These are phyloP conservation scores for Rhodotorula sp. DNA, from an alignment of 1,284 basidiomycete genomes.

Conservation along the genomic window DNA sequence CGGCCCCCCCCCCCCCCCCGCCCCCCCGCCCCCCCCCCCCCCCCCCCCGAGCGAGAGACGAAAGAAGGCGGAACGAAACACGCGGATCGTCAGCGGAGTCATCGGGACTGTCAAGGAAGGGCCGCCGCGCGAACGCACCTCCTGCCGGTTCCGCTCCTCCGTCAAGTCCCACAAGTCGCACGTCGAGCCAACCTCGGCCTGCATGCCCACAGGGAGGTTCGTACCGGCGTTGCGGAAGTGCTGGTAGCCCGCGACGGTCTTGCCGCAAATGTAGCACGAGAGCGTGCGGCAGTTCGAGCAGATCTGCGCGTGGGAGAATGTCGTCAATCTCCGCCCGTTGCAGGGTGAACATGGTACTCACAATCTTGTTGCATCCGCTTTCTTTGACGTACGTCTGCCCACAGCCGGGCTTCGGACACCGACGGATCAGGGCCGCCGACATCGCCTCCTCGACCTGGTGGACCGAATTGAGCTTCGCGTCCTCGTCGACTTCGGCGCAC, in stretches of 20 bases:
- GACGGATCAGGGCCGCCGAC: slow-evolving; percentile 32
- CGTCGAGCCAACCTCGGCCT: neutral
- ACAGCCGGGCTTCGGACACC: slow-evolving; percentile 35
- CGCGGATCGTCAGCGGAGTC: neutral
- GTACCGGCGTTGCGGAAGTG: slow-evolving; percentile 37
- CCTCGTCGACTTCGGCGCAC: slow-evolving; percentile 40
- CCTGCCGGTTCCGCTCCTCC: slow-evolving; percentile 26
- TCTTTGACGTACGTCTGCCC: slow-evolving; percentile 39
- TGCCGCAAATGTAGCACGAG: slow-evolving; percentile 36
- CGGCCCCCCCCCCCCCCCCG: no score
- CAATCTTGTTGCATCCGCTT: slow-evolving; percentile 23
- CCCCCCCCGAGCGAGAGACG: neutral
- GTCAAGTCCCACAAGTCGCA: slow-evolving; percentile 39
- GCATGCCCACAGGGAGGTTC: slow-evolving; percentile 7
- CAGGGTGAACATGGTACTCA: no score
- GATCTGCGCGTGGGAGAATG: no score
- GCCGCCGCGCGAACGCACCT: neutral
- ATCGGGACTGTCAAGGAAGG: no score
- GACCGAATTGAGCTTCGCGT: slow-evolving; percentile 35
- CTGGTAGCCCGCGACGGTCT: slow-evolving; percentile 29
- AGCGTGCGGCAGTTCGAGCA: slow-evolving; percentile 29
- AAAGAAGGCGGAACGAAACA: neutral
- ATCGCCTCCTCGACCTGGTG: slow-evolving; percentile 42
- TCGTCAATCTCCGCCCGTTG: no score
- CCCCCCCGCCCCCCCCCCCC: no score